Percentiles rank a stretch among this genome's conserved stretches.
Evolutionary conservation across 106 monocot species (phyloP).

Genomic region (Phalaenopsis equestris): DNA sequence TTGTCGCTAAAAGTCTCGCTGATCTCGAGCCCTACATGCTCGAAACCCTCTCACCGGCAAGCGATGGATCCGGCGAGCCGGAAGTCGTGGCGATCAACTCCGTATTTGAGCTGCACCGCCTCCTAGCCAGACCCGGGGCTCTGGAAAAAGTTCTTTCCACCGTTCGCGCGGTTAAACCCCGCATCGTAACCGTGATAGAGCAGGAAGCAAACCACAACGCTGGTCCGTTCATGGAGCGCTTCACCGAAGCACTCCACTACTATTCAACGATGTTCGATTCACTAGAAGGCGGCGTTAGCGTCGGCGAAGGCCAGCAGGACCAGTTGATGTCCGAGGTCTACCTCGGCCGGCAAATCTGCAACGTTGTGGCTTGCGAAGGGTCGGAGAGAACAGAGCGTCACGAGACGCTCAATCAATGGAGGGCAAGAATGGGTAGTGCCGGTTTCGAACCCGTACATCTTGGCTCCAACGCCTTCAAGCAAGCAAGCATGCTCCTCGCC

Average conservation of each 20-base stretch:
- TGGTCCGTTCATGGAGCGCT: constrained; percentile 54
- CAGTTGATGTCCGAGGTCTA: constrained; percentile 79
- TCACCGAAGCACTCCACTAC: constrained; percentile 84
- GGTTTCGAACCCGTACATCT: constrained; percentile 71
- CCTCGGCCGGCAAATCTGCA: constrained; percentile 79
- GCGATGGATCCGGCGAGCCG: constrained; percentile 17
- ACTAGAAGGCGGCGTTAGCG: constrained; percentile 42
- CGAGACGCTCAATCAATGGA: constrained; percentile 66
- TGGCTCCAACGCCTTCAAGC: constrained; percentile 86
- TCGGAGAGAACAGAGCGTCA: constrained; percentile 69
- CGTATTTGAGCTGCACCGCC: constrained; percentile 66
- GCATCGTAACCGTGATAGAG: constrained; percentile 76
- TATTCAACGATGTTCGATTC: constrained; percentile 98
- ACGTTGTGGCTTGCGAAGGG: constrained; percentile 80
- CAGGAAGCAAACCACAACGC: constrained; percentile 89
- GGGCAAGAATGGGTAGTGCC: constrained; percentile 34
- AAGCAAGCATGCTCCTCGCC: constrained; percentile 73
- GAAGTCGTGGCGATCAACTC: constrained; percentile 83
- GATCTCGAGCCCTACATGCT: constrained; percentile 81
- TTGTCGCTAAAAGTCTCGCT: constrained; percentile 52
- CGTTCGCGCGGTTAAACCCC: constrained; percentile 49
- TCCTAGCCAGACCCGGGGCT: constrained; percentile 53
- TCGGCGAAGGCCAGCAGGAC: constrained; percentile 19
- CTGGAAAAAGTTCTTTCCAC: constrained; percentile 54
- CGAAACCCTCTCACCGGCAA: not conserved